Evolutionary conservation across 192 early-diverging fungal genomes (phyloP), one percentile per base, ranked within the genome.

Genomic region (Coemansia sp.): DNA sequence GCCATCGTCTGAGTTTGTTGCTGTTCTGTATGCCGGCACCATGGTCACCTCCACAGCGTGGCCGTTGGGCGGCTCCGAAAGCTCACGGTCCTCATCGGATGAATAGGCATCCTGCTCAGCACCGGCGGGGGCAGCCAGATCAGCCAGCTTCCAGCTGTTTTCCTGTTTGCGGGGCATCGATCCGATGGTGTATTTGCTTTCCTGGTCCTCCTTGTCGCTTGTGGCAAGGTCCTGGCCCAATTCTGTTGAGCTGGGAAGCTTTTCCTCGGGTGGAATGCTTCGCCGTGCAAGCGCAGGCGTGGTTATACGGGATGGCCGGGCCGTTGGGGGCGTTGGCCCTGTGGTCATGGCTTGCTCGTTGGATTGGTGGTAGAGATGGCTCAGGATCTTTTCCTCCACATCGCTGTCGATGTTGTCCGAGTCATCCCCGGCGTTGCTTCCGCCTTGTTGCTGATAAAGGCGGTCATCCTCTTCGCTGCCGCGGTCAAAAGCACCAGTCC

Each of bases 341-440:
- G 35, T 34, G 34, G 56, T 36, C 11, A 44, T 51, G 18, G 62
- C 69, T 21, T 64, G 60, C 20, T 65, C 66, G 56, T 65, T 67
- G 15, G 73, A 63, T 39, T 75, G 73, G 59, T 82, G 73, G 66
- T 82, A 82, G 7, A 82, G 52, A 44, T 77, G 75, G 58, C 80
- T 77, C 24, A 82, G 62, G 51, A 82, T 74, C 48, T 66, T 72
- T 16, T 83, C 80, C 38, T 83, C 75, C 2, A 66, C 64, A 55
- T 83, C 80, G 68, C 80, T 83, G 38, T 77, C 75, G 18, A 83
- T 71, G 30, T 36, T 64, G 36, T 77, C 75, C 2, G 79, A 82
- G 26, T 63, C 67, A 21, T 57, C 64, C 21, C 46, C 57, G 24
- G 68, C 30, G 14, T 36, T 39, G 43, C 46, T 45, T 33, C 39